Conservation (phyloP, 129 eudicot genomes). For the Centella asiatica region DNA sequence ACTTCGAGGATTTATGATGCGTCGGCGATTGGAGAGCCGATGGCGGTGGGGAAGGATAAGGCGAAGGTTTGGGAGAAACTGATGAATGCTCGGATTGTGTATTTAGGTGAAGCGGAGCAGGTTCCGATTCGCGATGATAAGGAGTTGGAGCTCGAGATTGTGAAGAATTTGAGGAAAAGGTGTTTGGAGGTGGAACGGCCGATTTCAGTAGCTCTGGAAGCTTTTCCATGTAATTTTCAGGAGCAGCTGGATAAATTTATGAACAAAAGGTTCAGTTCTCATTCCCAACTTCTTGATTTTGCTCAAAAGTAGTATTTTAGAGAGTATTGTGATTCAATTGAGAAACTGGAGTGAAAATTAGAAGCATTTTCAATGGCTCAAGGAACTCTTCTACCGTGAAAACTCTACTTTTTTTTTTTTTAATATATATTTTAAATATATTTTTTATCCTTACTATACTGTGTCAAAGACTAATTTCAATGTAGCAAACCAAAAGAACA, state of each 20-base stretch:
- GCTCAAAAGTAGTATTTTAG: background rate
- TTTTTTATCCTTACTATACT: too few species aligned
- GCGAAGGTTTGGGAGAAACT: slow-evolving; percentile 89
- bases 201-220: slow-evolving; percentile 74
- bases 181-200: slow-evolving; percentile 52
- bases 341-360: too few species aligned
- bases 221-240: slow-evolving; percentile 79
- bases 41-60: slow-evolving; percentile 94
- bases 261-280: slow-evolving; percentile 50
- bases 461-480: too few species aligned
- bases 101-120: slow-evolving; percentile 96
- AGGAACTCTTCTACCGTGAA: too few species aligned
- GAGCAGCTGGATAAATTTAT: slow-evolving; percentile 56
- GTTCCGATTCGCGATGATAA: slow-evolving; percentile 81
- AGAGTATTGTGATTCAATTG: background rate
- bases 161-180: slow-evolving; percentile 59
- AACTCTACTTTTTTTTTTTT: too few species aligned
- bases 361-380: too few species aligned
- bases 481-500: too few species aligned
- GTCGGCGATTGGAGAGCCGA: slow-evolving; percentile 88
- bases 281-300: too few species aligned
- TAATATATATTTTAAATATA: too few species aligned
- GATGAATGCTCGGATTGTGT: slow-evolving; percentile 83
- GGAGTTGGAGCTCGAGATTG: slow-evolving; percentile 87
- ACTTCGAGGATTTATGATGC: slow-evolving; percentile 93